Conservation (phyloP, 164 flowering plant species). For the Nelumbo lutea region DNA sequence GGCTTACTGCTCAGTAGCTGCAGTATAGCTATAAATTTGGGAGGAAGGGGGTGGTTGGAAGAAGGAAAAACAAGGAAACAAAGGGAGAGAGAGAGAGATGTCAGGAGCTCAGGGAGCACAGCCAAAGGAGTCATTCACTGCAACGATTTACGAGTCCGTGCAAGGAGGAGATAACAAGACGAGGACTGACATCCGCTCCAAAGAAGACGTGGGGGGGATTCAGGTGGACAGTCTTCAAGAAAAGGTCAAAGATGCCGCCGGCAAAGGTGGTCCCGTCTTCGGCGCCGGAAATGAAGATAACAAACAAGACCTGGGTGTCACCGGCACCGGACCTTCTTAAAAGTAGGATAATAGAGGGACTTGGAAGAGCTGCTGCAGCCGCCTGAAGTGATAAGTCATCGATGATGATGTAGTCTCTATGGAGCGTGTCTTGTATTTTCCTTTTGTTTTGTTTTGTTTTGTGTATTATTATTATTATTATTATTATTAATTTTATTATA, state of each 20-base stretch:
- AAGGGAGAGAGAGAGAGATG: slow-evolving; percentile 24
- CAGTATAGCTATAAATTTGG: neutral
- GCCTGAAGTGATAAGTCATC: too few relatives aligned
- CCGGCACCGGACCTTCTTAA: slow-evolving; percentile 42
- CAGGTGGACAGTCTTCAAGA: slow-evolving; percentile 59
- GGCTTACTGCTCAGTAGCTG: too few relatives aligned
- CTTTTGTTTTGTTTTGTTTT: too few relatives aligned
- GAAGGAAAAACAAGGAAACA: neutral
- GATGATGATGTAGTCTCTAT: too few relatives aligned
- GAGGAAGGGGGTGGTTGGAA: neutral
- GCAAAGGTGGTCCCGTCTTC: slow-evolving; percentile 73
- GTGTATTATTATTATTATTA: too few relatives aligned
- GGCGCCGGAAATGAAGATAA: slow-evolving; percentile 44
- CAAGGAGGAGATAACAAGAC: slow-evolving; percentile 49
- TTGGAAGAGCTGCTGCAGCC: too few relatives aligned
- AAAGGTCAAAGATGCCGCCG: slow-evolving; percentile 63
- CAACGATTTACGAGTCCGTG: slow-evolving; percentile 69
- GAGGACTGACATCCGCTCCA: slow-evolving; percentile 31
- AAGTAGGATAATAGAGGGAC: too few relatives aligned
- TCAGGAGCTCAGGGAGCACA: slow-evolving; percentile 93
- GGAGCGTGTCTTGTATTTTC: too few relatives aligned
- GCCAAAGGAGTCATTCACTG: slow-evolving; percentile 53
- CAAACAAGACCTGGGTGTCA: slow-evolving; percentile 65
- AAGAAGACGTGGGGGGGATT: slow-evolving; percentile 50
- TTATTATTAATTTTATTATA: too few relatives aligned